Evolutionary conservation across 2,329 filamentous ascomycete genomes (phyloP).

Genomic region (Kalmusia sp.): DNA sequence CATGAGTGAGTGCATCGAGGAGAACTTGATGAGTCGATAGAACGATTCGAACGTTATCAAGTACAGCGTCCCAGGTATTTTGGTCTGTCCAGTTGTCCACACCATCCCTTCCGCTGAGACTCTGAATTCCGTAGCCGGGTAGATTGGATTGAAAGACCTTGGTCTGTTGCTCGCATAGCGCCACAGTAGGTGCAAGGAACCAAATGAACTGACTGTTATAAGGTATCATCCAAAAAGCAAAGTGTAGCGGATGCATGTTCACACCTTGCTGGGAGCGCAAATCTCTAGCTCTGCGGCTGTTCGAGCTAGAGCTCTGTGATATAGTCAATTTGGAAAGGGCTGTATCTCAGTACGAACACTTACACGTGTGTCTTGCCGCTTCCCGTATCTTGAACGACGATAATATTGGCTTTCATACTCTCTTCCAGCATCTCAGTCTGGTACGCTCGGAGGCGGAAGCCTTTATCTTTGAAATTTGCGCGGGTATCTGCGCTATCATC

Average conservation of each 20-base stretch:
- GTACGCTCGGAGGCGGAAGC: conserved; percentile 50
- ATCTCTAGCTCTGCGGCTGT: conserved; percentile 52
- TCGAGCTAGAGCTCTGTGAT: conserved; percentile 50
- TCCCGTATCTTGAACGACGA: conserved; percentile 59
- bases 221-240: conserved; percentile 7
- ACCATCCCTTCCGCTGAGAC: conserved; percentile 72
- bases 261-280: conserved; percentile 44
- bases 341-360: background rate
- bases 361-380: conserved; percentile 58
- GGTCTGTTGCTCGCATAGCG: conserved; percentile 55
- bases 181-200: conserved; percentile 55
- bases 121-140: conserved; percentile 61
- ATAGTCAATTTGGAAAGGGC: conserved; percentile 15
- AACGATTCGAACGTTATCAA: conserved; percentile 72
- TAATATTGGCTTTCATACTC: conserved; percentile 53
- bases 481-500: conserved; percentile 9
- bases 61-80: conserved; percentile 69
- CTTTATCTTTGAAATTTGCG: conserved; percentile 11
- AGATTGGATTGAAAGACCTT: conserved; percentile 43
- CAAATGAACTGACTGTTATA: conserved; percentile 47
- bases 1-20: conserved; percentile 75
- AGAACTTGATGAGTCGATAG: conserved; percentile 80
- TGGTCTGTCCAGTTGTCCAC: conserved; percentile 76
- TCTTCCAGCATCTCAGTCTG: conserved; percentile 58
- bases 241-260: background rate